Conservation (phyloP, 192 early-diverging fungal species). For the Rhizophagus clarus region DNA sequence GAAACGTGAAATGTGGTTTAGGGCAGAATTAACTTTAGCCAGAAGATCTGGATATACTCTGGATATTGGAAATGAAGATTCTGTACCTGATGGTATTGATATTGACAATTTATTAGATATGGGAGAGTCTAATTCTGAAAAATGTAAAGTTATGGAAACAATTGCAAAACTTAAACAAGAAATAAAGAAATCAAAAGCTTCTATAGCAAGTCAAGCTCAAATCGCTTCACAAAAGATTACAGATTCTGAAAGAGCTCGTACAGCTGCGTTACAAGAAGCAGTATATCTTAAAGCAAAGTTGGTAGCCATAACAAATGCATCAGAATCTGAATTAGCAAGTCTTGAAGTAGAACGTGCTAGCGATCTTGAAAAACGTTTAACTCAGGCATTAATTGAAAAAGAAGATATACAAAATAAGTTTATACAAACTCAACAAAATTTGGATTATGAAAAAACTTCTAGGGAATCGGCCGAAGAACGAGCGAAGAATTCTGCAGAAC, state of each 20-base stretch:
- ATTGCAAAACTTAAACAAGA: conserved; percentile 52
- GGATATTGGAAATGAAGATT: conserved; percentile 33
- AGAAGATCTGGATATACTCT: conserved; percentile 35
- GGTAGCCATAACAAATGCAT: conserved; percentile 41
- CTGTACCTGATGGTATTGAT: conserved; percentile 13
- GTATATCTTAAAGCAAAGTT: conserved; percentile 54
- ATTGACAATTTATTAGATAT: conserved; percentile 42
- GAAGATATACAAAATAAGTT: conserved; percentile 39
- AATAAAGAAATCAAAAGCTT: conserved; percentile 42
- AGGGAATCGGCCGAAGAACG: conserved; percentile 47
- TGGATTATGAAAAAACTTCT: conserved; percentile 45
- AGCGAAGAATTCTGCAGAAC: conserved; percentile 38
- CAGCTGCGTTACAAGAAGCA: conserved; percentile 57
- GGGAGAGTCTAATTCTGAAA: conserved; percentile 48
- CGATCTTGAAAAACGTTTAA: conserved; percentile 49
- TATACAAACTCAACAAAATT: conserved; percentile 45
- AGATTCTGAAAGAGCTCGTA: conserved; percentile 50
- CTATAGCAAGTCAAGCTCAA: conserved; percentile 37
- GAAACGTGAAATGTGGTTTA: conserved; percentile 51
- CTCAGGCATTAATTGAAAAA: conserved; percentile 42
- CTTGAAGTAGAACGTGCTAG: conserved; percentile 45
- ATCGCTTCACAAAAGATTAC: conserved; percentile 47
- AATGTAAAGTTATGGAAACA: conserved; percentile 48
- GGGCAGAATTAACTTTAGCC: conserved; percentile 45
- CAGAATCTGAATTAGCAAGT: conserved; percentile 34